phyloP scores from a whole-genome alignment of 2,329 filamentous ascomycete genomes.

The Lasiodiplodia sp. region DNA sequence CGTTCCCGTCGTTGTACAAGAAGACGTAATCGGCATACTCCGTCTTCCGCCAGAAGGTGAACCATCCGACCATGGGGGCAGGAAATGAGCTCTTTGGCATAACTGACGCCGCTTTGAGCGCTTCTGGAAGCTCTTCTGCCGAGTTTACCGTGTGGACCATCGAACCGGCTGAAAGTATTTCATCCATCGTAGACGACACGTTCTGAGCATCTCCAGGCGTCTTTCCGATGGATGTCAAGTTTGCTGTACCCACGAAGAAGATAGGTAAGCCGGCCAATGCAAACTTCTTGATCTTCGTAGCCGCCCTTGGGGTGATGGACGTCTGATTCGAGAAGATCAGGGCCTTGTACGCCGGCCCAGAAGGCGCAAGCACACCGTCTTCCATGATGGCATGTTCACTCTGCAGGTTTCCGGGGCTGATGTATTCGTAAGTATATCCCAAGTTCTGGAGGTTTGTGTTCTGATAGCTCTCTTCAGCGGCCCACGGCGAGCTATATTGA shows the following conservation, averaged over 20 bases:
- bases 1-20: constrained; percentile 48
- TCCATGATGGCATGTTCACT: constrained; percentile 49
- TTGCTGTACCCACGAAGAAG: constrained; percentile 42
- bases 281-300: constrained; percentile 44
- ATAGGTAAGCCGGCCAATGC: constrained; percentile 53
- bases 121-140: constrained; percentile 40
- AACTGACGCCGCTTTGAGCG: constrained; percentile 43
- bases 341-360: constrained; percentile 51
- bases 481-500: constrained; percentile 34
- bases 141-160: constrained; percentile 47
- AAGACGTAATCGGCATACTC: constrained; percentile 46
- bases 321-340: constrained; percentile 51
- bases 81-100: constrained; percentile 40
- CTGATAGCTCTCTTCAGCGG: constrained; percentile 28
- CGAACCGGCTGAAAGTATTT: not conserved
- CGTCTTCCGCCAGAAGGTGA: constrained; percentile 47
- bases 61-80: constrained; percentile 42
- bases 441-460: constrained; percentile 33
- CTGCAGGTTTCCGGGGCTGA: constrained; percentile 54
- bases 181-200: constrained; percentile 1
- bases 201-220: constrained; percentile 1
- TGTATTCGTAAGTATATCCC: constrained; percentile 54
- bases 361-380: constrained; percentile 48
- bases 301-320: constrained; percentile 44
- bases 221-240: constrained; percentile 26